Evolutionary conservation across 805 yeast species (phyloP), one percentile per base, ranked within the genome.

Genomic region (Metschnikowia lachancei): DNA sequence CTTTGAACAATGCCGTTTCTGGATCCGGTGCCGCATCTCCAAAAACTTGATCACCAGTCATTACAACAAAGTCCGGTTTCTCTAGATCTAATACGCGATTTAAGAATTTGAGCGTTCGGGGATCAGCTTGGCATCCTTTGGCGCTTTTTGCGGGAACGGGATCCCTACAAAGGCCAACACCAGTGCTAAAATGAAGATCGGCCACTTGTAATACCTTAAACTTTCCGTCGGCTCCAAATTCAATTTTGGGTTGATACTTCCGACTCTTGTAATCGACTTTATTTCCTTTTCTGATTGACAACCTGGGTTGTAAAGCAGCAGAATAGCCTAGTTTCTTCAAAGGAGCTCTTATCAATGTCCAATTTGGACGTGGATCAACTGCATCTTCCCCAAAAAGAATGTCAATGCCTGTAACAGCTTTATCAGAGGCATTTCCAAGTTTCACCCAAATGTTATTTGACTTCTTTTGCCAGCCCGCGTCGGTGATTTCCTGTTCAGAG

Each of bases 1-100:
- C 88, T 61, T 94, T 92, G 49, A 85, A 74, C n/a, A 89, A 56
- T 0, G 97, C 81, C 0, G 96, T 82, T 54, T 83, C 84, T 0
- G 97, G 76, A 60, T 92, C 98, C 8, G 87, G 89, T 0, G 87
- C 75, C 37, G 71, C 76, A 34, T 78, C 82, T 2, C 98, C 98
- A 75, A 80, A 87, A 0, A 92, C 76, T 63, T 89, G 96, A 66
- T 92, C 99, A 6, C 99, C 99, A 0, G 97, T 83, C 47, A 89
- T 70, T 0, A 90, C 88, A 0, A 89, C 94, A 22, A 91, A 63
- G 60, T 94, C 91, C 0, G 99, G 98, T 29, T 75, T 63, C 62
- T 94, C 98, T 1, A 75, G 49, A 45, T 87, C 91, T 38, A 92
- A 66, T 0, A 87, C 85, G 17, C 62, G 62, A 6, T 80, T 70